Evolutionary conservation across 495 filamentous ascomycete genomes (phyloP), one percentile per base, ranked within the genome.

Genomic region (Aspergillus wentii): DNA sequence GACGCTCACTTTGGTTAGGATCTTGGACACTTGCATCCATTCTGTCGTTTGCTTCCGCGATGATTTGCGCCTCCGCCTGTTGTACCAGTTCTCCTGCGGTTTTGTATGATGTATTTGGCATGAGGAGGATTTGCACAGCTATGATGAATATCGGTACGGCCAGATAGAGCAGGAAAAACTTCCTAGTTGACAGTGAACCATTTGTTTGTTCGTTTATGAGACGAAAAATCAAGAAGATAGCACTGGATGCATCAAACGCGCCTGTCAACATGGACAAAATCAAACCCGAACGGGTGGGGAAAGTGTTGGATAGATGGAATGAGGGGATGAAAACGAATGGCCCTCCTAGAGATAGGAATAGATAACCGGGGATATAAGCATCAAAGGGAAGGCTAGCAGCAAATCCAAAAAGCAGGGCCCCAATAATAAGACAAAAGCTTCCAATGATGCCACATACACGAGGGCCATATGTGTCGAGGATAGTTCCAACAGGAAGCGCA

Each of bases 281-380:
- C 11, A 94, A 61, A 3, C 89, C 89, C 1, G 88, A 94, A 44
- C 84, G 78, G n/a, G 71, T 68, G 1, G 89, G 89, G 51, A 95
- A 95, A 9, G 88, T 80, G 49, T 95, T 95, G 29, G 84, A 89
- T n/a, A 95, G 73, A 46, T 95, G 90, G 64, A 95, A 95, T 2
- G 82, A 87, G 10, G 85, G 79, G 41, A 95, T 94, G 65, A 91
- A 95, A 17, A 89, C 77, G 51, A 94, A 95, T 17, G 89, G 88
- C 0, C 89, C 89, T 17, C 88, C 90, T 8, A 95, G 64, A 0
- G 88, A 85, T 3, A 95, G 69, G 37, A 90, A 78, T 6, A 92
- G 67, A 54, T 94, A 95, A 10, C 85, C 86, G 8, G 77, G 70
- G 5, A 88, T 78, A 55, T 89, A 87, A 5, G 68, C 84, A 59